Conservation (phyloP, 2,329 filamentous ascomycete species). For the Esteya vermicola region DNA sequence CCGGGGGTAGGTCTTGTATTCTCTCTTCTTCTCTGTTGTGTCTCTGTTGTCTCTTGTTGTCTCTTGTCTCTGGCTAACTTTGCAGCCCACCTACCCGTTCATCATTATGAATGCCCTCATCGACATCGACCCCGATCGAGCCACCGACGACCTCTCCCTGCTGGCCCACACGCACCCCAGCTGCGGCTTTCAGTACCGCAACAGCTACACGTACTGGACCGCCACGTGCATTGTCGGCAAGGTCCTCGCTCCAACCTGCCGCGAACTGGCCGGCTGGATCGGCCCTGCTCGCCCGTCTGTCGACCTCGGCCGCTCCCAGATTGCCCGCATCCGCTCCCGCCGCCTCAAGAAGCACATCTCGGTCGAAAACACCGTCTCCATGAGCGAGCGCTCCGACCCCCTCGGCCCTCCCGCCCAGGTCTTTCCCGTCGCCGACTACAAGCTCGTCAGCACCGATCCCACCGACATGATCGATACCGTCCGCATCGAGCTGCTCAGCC, state of each 20-base stretch:
- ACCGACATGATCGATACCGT: conserved; percentile 50
- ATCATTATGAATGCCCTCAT: conserved; percentile 67
- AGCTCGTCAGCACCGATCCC: conserved; percentile 40
- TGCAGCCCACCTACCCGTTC: conserved; percentile 49
- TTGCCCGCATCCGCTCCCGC: conserved; percentile 51
- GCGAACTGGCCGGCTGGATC: conserved; percentile 58
- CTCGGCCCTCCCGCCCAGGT: conserved; percentile 47
- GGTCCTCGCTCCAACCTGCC: conserved; percentile 58
- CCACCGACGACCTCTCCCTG: conserved; percentile 49
- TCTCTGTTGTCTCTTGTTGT: neutral
- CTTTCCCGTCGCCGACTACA: conserved; percentile 56
- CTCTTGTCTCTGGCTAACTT: neutral
- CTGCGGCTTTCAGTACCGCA: conserved; percentile 63
- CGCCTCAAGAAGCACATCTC: conserved; percentile 40
- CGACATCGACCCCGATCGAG: conserved; percentile 57
- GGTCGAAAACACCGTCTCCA: conserved; percentile 46
- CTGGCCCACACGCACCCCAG: conserved; percentile 54
- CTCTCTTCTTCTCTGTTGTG: neutral
- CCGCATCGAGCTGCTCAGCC: conserved; percentile 52
- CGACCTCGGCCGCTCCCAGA: conserved; percentile 54
- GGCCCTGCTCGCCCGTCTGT: conserved; percentile 55
- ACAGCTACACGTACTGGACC: conserved; percentile 64
- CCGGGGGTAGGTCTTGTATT: conserved; percentile 40
- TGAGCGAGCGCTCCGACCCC: conserved; percentile 54
- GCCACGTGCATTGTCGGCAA: conserved; percentile 59